phyloP scores from a whole-genome alignment of 1,284 basidiomycete genomes.

The Sanghuangporus baumii region DNA sequence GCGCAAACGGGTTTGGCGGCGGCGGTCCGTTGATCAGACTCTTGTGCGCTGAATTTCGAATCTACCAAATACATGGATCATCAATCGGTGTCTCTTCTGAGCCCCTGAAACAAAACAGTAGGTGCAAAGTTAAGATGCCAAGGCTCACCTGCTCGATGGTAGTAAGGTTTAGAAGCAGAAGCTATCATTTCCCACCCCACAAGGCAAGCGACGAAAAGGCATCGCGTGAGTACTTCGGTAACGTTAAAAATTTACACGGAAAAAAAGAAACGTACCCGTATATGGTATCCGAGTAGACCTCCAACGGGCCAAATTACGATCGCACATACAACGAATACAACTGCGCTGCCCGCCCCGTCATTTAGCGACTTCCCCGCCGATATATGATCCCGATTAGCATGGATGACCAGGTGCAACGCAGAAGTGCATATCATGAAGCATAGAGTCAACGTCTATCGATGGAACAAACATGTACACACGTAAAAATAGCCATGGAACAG shows the following conservation, averaged over 20 bases:
- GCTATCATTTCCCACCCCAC: slow-evolving; percentile 33
- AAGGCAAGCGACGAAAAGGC: background rate
- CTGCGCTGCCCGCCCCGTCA: slow-evolving; percentile 59
- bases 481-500: background rate
- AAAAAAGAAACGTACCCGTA: slow-evolving; percentile 53
- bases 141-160: slow-evolving; percentile 85
- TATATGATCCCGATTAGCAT: slow-evolving; percentile 38
- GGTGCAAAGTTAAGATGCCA: background rate
- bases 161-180: slow-evolving; percentile 79
- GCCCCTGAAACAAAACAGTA: background rate
- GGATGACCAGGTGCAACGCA: slow-evolving; percentile 71
- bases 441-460: slow-evolving; percentile 56
- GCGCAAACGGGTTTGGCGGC: slow-evolving; percentile 75
- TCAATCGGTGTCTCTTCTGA: background rate
- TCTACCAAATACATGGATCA: slow-evolving; percentile 34
- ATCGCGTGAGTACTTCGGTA: background rate
- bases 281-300: slow-evolving; percentile 78
- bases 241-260: slow-evolving; percentile 1
- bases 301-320: slow-evolving; percentile 75
- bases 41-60: slow-evolving; percentile 76
- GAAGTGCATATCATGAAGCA: slow-evolving; percentile 77
- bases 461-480: background rate
- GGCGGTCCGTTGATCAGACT: slow-evolving; percentile 51
- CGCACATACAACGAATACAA: slow-evolving; percentile 67
- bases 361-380: slow-evolving; percentile 4